Evolutionary conservation across 1,284 basidiomycete species (phyloP).

Genomic region (Cryptococcus sp.): DNA sequence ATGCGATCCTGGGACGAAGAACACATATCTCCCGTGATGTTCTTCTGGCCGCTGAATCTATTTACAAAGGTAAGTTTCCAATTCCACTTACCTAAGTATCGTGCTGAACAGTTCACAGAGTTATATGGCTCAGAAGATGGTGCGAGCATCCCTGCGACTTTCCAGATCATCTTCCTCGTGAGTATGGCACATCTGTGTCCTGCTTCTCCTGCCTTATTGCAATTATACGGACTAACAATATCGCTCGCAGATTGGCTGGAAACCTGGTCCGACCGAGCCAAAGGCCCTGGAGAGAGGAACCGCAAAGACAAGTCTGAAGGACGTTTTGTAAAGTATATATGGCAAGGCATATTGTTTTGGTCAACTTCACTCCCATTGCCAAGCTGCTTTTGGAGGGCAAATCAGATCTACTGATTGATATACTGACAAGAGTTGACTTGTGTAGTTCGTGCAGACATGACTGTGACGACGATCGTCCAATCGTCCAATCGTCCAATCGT

Average conservation of each 20-base stretch:
- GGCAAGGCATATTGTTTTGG: too few relatives aligned
- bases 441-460: too few relatives aligned
- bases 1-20: slow-evolving; percentile 80
- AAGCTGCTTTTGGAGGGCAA: too few relatives aligned
- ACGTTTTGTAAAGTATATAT: slow-evolving; percentile 62
- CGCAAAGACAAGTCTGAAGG: slow-evolving; percentile 76
- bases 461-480: too few relatives aligned
- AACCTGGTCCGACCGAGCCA: slow-evolving; percentile 79
- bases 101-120: slow-evolving; percentile 57
- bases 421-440: too few relatives aligned
- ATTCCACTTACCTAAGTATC: neutral
- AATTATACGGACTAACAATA: neutral
- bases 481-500: too few relatives aligned
- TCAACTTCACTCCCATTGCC: too few relatives aligned
- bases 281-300: slow-evolving; percentile 84
- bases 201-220: neutral
- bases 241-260: slow-evolving; percentile 88
- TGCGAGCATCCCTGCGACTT: slow-evolving; percentile 83
- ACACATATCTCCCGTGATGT: slow-evolving; percentile 76
- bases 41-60: slow-evolving; percentile 83
- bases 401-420: too few relatives aligned
- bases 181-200: slow-evolving; percentile 37
- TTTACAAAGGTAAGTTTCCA: slow-evolving; percentile 72
- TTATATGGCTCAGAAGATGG: slow-evolving; percentile 82
- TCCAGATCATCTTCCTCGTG: slow-evolving; percentile 93